These are phyloP conservation scores for Coemansia reversa DNA, from an alignment of 192 early-diverging fungal species.

Conservation along the genomic window DNA sequence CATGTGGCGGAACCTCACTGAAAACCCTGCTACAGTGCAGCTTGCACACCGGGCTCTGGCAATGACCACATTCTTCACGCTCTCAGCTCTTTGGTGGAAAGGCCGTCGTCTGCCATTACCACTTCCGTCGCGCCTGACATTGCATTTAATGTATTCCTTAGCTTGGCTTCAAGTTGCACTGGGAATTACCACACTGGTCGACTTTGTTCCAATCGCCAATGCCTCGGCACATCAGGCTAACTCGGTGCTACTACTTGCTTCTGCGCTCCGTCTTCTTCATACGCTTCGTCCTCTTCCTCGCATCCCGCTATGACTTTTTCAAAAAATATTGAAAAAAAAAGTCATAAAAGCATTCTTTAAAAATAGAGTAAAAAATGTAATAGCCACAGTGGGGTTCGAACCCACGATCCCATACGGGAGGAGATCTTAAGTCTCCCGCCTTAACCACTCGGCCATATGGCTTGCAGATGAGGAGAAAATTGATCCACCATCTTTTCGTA, in stretches of 20 bases:
- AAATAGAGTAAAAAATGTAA: neutral
- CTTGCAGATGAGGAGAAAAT: neutral
- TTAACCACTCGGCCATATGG: constrained; percentile 37
- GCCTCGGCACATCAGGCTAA: constrained; percentile 96
- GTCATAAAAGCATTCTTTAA: too few species aligned
- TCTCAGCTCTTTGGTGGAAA: constrained; percentile 72
- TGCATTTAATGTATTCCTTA: constrained; percentile 73
- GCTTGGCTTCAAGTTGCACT: constrained; percentile 76
- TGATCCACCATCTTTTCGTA: neutral
- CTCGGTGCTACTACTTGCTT: constrained; percentile 79
- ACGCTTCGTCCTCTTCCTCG: constrained; percentile 41
- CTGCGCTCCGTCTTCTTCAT: constrained; percentile 55
- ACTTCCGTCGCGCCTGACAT: constrained; percentile 61
- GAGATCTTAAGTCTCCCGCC: constrained; percentile 42
- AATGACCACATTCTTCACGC: constrained; percentile 71
- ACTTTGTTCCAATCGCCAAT: constrained; percentile 88
- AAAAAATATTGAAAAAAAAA: too few species aligned
- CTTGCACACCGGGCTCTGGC: constrained; percentile 94
- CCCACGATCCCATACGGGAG: constrained; percentile 41
- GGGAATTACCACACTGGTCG: constrained; percentile 91
- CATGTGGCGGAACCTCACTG: constrained; percentile 86
- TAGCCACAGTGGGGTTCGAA: constrained; percentile 38
- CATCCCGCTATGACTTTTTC: constrained; percentile 9
- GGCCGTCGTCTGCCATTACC: constrained; percentile 74
- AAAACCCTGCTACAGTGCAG: constrained; percentile 93